These are phyloP conservation scores for Neoboletus brunneissimus DNA, from an alignment of 768 basidiomycete genomes.

Conservation along the genomic window DNA sequence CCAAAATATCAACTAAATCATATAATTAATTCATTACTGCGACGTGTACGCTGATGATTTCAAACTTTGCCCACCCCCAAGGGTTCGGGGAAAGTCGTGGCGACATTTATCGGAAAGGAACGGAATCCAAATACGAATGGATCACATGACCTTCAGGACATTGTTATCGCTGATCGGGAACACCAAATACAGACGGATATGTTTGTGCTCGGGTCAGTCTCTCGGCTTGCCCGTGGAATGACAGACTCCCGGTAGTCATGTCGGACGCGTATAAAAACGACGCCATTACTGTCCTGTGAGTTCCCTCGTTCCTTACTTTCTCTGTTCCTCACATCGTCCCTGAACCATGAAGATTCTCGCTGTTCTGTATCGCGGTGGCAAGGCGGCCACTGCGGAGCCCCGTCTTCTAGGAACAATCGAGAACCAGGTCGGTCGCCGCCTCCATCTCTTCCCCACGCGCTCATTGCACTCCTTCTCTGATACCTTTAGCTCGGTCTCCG, in stretches of 20 bases:
- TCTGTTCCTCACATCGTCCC: neutral
- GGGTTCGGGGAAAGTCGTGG: neutral
- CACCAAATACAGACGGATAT: neutral
- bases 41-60: too few species aligned
- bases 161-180: neutral
- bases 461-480: neutral
- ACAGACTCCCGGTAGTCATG: neutral
- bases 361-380: constrained; percentile 65
- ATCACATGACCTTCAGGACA: neutral
- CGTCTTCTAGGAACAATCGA: constrained; percentile 78
- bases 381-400: constrained; percentile 64
- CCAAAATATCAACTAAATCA: too few species aligned
- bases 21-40: too few species aligned
- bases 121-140: constrained; percentile 1
- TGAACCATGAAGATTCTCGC: constrained; percentile 46
- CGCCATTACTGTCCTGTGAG: neutral
- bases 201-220: neutral
- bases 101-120: neutral
- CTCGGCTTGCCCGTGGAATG: neutral
- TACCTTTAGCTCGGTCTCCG: constrained; percentile 60
- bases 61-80: too few species aligned
- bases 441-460: neutral
- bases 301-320: neutral
- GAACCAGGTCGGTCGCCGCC: constrained; percentile 52
- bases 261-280: constrained; percentile 1